These are phyloP conservation scores for Diaporthe sp. DNA, from an alignment of 2,329 filamentous ascomycete species.

Conservation along the genomic window DNA sequence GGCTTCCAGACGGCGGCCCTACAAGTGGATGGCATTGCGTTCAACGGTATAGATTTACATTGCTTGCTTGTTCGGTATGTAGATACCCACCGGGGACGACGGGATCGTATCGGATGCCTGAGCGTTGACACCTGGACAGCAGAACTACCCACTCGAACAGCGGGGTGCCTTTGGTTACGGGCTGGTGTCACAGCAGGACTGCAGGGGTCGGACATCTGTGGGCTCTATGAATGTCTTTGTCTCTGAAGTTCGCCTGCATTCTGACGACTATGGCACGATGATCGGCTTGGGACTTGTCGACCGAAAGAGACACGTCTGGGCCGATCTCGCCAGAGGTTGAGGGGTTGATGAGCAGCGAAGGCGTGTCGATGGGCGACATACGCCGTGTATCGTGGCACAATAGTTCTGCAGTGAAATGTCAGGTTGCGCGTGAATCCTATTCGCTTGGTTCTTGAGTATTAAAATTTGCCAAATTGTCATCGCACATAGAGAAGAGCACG, in stretches of 20 bases:
- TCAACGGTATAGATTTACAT: not conserved
- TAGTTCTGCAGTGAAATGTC: not conserved
- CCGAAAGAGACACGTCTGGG: not conserved
- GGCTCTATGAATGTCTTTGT: not conserved
- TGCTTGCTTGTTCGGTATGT: not conserved
- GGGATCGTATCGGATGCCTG: not conserved
- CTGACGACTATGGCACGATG: conserved; percentile 11
- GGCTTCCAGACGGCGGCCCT: not conserved
- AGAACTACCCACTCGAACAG: not conserved
- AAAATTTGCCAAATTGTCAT: not conserved
- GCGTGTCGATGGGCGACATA: not conserved
- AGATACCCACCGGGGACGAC: conserved; percentile 1
- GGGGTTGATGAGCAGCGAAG: not conserved
- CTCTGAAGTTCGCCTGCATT: not conserved
- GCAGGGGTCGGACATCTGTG: not conserved
- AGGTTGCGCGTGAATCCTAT: not conserved
- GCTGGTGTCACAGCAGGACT: not conserved
- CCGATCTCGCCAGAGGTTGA: not conserved
- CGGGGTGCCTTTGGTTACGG: not conserved
- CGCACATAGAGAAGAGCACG: no score
- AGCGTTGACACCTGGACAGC: not conserved
- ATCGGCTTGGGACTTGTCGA: not conserved
- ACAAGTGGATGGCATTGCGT: not conserved
- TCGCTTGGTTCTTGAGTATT: not conserved
- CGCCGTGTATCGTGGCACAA: not conserved